Evolutionary conservation across 768 basidiomycete genomes (phyloP).

Genomic region (Boletus insuetus): DNA sequence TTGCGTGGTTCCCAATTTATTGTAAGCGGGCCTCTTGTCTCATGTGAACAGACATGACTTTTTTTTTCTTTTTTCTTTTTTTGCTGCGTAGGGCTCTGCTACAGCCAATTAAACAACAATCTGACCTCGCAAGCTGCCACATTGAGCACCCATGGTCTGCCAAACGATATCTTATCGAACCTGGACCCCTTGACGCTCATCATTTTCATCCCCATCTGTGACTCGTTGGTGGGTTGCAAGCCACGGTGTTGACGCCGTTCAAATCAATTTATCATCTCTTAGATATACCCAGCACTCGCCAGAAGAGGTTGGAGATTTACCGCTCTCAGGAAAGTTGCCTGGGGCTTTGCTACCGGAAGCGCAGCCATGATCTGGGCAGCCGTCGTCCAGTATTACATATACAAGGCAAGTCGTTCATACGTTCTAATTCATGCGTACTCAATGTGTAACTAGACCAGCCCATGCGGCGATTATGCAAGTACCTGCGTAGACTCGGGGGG

Average conservation of each 20-base stretch:
- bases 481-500: conserved; percentile 48
- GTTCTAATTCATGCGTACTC: not conserved
- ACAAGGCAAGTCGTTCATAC: conserved; percentile 39
- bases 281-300: conserved; percentile 59
- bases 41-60: not conserved
- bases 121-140: conserved; percentile 77
- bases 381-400: conserved; percentile 71
- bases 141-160: conserved; percentile 66
- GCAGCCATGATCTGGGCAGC: conserved; percentile 72
- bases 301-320: conserved; percentile 54
- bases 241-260: not conserved
- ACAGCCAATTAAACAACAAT: conserved; percentile 79
- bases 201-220: conserved; percentile 70
- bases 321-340: conserved; percentile 56
- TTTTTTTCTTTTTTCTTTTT: not conserved
- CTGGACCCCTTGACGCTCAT: conserved; percentile 75
- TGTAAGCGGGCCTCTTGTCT: conserved; percentile 39
- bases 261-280: not conserved
- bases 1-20: conserved; percentile 63
- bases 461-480: conserved; percentile 48
- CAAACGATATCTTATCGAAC: conserved; percentile 78
- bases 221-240: conserved; percentile 42
- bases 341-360: conserved; percentile 54
- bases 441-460: conserved; percentile 32
- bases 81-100: conserved; percentile 59